Evolutionary conservation across 2,329 filamentous ascomycete species (phyloP).

Genomic region (Coniochaeta ligniaria): DNA sequence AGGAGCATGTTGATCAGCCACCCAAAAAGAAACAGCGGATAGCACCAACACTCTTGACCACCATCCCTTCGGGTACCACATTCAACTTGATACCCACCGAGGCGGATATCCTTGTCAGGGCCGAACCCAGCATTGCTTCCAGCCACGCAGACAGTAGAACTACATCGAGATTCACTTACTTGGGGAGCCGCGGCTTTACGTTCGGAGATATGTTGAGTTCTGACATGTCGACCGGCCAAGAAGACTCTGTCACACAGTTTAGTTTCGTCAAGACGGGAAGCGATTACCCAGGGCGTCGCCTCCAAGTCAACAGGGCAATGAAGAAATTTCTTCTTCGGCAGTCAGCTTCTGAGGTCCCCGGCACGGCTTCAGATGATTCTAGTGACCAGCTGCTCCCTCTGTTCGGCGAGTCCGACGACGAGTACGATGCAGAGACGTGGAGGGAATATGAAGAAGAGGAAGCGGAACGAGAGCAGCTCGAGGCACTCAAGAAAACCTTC

Average conservation of each 20-base stretch:
- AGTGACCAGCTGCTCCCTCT: constrained; percentile 35
- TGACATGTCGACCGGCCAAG: background rate
- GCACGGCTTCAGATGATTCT: background rate
- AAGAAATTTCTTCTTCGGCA: constrained; percentile 26
- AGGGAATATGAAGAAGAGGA: constrained; percentile 54
- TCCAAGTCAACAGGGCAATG: constrained; percentile 33
- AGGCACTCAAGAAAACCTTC: constrained; percentile 14
- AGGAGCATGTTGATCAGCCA: background rate
- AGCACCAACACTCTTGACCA: constrained; percentile 16
- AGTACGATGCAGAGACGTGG: constrained; percentile 27
- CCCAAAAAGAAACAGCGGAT: constrained; percentile 22
- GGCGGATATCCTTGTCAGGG: constrained; percentile 1
- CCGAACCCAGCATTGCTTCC: background rate
- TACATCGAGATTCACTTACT: constrained; percentile 1
- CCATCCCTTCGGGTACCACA: constrained; percentile 10
- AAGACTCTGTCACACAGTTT: constrained; percentile 15
- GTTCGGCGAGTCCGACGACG: constrained; percentile 47
- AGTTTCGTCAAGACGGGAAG: constrained; percentile 11
- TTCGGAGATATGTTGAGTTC: constrained; percentile 5
- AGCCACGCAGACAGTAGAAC: background rate
- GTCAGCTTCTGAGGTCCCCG: background rate
- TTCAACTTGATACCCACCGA: constrained; percentile 1
- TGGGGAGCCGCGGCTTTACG: constrained; percentile 6
- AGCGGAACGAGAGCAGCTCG: constrained; percentile 21
- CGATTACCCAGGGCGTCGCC: constrained; percentile 33